These are phyloP conservation scores for Isatis tinctoria DNA, from an alignment of 345 rosid species.

Conservation along the genomic window DNA sequence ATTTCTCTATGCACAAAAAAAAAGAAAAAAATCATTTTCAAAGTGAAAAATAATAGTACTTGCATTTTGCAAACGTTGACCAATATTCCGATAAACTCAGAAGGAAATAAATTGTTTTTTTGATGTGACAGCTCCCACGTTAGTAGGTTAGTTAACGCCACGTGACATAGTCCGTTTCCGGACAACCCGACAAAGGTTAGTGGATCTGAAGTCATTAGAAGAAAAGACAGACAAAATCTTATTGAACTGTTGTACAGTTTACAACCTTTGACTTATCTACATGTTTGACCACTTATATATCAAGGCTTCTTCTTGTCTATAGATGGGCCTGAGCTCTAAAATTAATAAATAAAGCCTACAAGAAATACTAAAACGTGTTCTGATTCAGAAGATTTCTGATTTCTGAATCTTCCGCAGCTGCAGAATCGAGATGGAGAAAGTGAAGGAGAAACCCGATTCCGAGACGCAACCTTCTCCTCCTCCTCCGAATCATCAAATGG, in stretches of 20 bases:
- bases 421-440: slow-evolving; percentile 19
- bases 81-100: not conserved
- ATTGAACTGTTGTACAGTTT: too few relatives aligned
- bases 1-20: not conserved
- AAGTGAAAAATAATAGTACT: not conserved
- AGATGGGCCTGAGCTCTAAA: slow-evolving; percentile 16
- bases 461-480: not conserved
- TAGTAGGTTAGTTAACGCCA: slow-evolving; percentile 11
- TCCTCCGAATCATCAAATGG: slow-evolving; percentile 45
- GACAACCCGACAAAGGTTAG: slow-evolving; percentile 28
- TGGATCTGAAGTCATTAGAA: slow-evolving; percentile 27
- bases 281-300: slow-evolving; percentile 12
- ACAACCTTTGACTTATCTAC: not conserved
- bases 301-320: not conserved
- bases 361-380: not conserved
- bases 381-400: not conserved
- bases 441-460: slow-evolving; percentile 1
- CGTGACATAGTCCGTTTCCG: not conserved
- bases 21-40: not conserved
- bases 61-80: not conserved
- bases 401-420: not conserved
- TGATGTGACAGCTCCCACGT: slow-evolving; percentile 26
- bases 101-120: too few relatives aligned
- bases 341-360: not conserved
- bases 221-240: not conserved